Percentiles rank a stretch among this genome's conserved stretches.
These are phyloP conservation scores for Pichia sp. DNA, from an alignment of 1,139 yeast species.

Conservation along the genomic window DNA sequence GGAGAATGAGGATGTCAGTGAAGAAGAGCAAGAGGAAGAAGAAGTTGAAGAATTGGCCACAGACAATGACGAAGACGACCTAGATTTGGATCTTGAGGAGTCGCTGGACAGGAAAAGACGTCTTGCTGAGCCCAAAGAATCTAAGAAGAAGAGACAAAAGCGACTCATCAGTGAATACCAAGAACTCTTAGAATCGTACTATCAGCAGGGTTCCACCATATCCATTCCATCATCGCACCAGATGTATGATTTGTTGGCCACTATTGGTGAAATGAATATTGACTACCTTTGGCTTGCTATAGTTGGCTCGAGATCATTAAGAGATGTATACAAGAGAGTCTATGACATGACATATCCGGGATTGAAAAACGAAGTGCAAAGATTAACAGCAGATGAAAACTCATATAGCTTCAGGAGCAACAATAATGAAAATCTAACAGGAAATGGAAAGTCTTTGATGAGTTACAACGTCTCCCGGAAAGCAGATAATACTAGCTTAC, in stretches of 20 bases:
- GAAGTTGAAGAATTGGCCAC: conserved; percentile 22
- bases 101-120: conserved; percentile 23
- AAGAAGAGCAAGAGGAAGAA: conserved; percentile 26
- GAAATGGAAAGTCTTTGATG: conserved; percentile 1
- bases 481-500: conserved; percentile 59
- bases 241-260: conserved; percentile 69
- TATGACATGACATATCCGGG: conserved; percentile 69
- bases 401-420: conserved; percentile 6
- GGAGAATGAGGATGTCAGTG: conserved; percentile 31
- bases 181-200: conserved; percentile 56
- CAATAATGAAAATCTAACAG: neutral
- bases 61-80: conserved; percentile 27
- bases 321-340: conserved; percentile 66
- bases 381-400: conserved; percentile 37
- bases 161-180: conserved; percentile 38
- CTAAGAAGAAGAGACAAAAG: conserved; percentile 35
- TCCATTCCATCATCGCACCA: conserved; percentile 73
- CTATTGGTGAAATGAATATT: conserved; percentile 69
- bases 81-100: conserved; percentile 28
- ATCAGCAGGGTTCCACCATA: conserved; percentile 75
- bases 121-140: conserved; percentile 13
- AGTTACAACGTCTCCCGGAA: conserved; percentile 34
- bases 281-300: conserved; percentile 81
- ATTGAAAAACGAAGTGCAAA: conserved; percentile 72
- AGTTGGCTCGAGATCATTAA: conserved; percentile 81